These are phyloP conservation scores for Cryptococcus depauperatus DNA, from an alignment of 1,284 basidiomycete genomes.

Conservation along the genomic window DNA sequence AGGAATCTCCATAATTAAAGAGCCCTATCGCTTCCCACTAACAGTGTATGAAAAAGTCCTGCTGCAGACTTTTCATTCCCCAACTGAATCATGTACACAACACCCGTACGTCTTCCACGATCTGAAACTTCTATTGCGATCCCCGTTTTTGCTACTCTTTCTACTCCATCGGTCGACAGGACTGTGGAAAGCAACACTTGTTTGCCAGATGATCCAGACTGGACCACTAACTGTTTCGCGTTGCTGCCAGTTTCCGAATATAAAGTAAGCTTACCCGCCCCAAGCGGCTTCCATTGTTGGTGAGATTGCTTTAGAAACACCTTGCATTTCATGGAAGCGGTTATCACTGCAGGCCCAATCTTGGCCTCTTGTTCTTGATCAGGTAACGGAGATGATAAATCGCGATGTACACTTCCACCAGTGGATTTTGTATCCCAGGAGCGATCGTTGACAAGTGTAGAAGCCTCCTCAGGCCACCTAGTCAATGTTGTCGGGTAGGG, in stretches of 20 bases:
- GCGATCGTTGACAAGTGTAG: conserved; percentile 23
- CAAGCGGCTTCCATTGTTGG: conserved; percentile 93
- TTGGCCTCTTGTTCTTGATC: conserved; percentile 51
- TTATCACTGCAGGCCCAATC: conserved; percentile 62
- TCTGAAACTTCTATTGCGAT: conserved; percentile 94
- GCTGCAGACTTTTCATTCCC: conserved; percentile 78
- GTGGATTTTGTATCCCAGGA: conserved; percentile 6
- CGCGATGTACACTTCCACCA: conserved; percentile 47
- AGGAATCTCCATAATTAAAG: too few species aligned
- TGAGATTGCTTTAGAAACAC: conserved; percentile 93
- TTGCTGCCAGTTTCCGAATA: conserved; percentile 75
- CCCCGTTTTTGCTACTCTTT: conserved; percentile 94
- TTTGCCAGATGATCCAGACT: conserved; percentile 67
- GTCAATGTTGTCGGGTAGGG: neutral
- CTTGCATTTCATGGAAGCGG: conserved; percentile 97
- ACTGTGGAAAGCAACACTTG: conserved; percentile 86
- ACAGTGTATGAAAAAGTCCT: conserved; percentile 75
- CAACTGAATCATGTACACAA: conserved; percentile 95
- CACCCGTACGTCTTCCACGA: conserved; percentile 79
- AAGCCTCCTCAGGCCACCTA: too few species aligned
- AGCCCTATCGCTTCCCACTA: conserved; percentile 74
- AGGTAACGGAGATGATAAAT: conserved; percentile 70
- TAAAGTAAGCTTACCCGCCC: conserved; percentile 76
- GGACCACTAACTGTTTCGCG: conserved; percentile 92
- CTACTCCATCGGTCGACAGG: conserved; percentile 89